These are phyloP conservation scores for Aspergillus sclerotioniger DNA, from an alignment of 495 filamentous ascomycete species.

Conservation along the genomic window DNA sequence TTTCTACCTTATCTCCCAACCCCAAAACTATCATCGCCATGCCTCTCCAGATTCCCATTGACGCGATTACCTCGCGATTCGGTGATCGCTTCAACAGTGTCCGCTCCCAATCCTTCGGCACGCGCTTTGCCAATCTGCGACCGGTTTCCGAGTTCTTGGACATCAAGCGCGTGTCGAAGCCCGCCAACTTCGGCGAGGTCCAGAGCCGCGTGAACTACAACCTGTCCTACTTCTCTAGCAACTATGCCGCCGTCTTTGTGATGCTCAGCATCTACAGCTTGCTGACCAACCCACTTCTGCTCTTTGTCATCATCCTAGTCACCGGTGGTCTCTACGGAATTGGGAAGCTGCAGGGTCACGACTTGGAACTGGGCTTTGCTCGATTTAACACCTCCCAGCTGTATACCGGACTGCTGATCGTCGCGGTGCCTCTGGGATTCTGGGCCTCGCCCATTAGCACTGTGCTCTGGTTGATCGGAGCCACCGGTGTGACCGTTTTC, in stretches of 20 bases:
- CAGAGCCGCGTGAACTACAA: conserved; percentile 98
- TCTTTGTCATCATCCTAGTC: conserved; percentile 90
- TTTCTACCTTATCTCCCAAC: not conserved
- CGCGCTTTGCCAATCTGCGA: conserved; percentile 87
- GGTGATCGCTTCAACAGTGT: conserved; percentile 73
- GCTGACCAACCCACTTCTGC: conserved; percentile 74
- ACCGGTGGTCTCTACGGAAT: conserved; percentile 85
- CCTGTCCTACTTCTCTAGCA: conserved; percentile 93
- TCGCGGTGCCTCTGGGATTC: conserved; percentile 79
- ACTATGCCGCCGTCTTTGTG: conserved; percentile 89
- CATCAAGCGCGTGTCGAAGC: conserved; percentile 91
- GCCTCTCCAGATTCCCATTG: conserved; percentile 85
- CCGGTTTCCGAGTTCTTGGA: conserved; percentile 94
- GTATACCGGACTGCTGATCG: conserved; percentile 80
- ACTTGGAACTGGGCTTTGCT: conserved; percentile 80
- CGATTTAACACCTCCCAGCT: conserved; percentile 89
- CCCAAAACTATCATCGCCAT: conserved; percentile 58
- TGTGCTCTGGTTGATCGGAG: conserved; percentile 91
- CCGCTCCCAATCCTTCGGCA: conserved; percentile 68
- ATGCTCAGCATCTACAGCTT: conserved; percentile 96
- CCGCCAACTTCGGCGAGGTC: conserved; percentile 81
- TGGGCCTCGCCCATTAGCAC: conserved; percentile 77
- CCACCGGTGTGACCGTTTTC: conserved; percentile 83
- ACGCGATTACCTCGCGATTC: conserved; percentile 85
- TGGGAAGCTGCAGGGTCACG: conserved; percentile 78